Evolutionary conservation across 2,329 filamentous ascomycete species (phyloP), one percentile per base, ranked within the genome.

Genomic region (Parastagonospora nodorum): DNA sequence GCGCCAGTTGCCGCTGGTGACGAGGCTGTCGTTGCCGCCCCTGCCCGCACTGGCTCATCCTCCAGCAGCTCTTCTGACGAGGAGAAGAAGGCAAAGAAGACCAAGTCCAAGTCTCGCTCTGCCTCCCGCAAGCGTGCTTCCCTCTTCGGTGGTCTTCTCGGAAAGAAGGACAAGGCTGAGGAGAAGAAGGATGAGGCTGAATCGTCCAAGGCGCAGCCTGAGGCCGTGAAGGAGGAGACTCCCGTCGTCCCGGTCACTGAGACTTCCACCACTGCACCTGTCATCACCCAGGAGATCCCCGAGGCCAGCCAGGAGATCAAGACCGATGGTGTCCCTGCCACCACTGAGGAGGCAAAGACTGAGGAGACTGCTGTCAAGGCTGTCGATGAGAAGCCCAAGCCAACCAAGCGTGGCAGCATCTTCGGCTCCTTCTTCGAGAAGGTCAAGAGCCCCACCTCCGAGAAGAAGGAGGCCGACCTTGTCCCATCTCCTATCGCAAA

Each of bases 361-460:
- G 67, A 76, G 50, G 76, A 78, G 42, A 67, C 66, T 29, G 47
- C 55, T 10, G 65, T 60, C 16, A 63, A 68, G 57, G 65, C 67
- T 58, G 77, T 74, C 37, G 67, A 73, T 41, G 64, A 70, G 55
- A 74, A 74, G 64, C 73, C 81, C 63, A 92, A 90, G 85, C 74
- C 75, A 41, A 82, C 84, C 76, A 96, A 95, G 89, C 89, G 91
- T 75, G 86, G 86, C 76, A 94, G 90, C 61, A 87, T 92, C 68
- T 95, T 95, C 77, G 85, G 85, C 66, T 87, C 85, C 68, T 86
- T 90, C 72, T 83, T 82, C 76, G 88, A 90, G 63, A 76, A 76
- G 71, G 68, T 80, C 49, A 77, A 76, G 70, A 78, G 75, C 69
- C 78, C 78, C 9, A 74, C 72, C 31, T 71, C 70, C 55, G 78